phyloP scores from a whole-genome alignment of 345 rosid genomes.

The Pelargonium nanum region DNA sequence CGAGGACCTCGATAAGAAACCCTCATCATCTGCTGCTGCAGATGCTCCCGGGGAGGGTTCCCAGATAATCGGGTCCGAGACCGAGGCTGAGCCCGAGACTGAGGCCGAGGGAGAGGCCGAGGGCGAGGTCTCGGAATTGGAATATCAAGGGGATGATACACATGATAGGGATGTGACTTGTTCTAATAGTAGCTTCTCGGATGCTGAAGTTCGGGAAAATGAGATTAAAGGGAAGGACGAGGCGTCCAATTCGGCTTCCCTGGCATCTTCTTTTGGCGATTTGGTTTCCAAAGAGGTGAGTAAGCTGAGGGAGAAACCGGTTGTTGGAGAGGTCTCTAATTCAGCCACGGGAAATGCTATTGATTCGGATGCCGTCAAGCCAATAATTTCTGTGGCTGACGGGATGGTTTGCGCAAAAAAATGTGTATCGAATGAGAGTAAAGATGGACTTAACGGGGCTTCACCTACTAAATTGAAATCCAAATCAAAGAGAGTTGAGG shows the following conservation, averaged over 20 bases:
- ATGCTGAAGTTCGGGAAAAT: not conserved
- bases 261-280: not conserved
- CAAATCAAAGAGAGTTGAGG: conserved; percentile 18
- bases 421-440: conserved; percentile 12
- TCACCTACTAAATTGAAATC: conserved; percentile 2
- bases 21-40: conserved; percentile 12
- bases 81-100: conserved; percentile 15
- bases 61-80: not conserved
- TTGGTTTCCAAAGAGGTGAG: not conserved
- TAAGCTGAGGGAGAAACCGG: not conserved
- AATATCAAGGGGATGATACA: no score
- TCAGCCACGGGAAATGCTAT: no score
- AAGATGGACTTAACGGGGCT: conserved; percentile 6
- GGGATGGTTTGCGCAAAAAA: conserved; percentile 12
- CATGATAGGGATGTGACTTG: no score
- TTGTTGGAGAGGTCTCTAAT: not conserved
- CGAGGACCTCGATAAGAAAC: conserved; percentile 28
- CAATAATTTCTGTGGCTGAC: conserved; percentile 19
- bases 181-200: not conserved
- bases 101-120: conserved; percentile 13
- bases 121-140: not conserved
- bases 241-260: no score
- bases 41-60: not conserved
- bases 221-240: no score
- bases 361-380: conserved; percentile 3